phyloP scores from a whole-genome alignment of 2,329 filamentous ascomycete species.

The Colletotrichum graminicola region DNA sequence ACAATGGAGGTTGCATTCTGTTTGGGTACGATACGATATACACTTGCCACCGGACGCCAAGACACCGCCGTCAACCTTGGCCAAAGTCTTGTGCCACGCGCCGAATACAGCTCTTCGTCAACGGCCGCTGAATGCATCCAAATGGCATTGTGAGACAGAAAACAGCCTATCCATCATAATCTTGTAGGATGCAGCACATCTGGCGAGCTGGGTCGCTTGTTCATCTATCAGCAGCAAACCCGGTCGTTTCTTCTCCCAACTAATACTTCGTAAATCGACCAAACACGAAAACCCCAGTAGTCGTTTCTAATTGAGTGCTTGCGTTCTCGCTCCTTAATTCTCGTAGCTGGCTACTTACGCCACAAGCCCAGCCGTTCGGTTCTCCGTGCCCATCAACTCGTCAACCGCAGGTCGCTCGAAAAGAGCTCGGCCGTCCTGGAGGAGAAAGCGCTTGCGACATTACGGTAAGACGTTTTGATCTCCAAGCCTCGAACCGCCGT shows the following conservation, averaged over 20 bases:
- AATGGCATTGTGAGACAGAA: neutral
- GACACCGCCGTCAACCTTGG: constrained; percentile 30
- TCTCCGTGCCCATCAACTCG: neutral
- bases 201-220: neutral
- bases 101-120: constrained; percentile 13
- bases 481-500: neutral
- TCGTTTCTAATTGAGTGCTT: neutral
- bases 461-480: neutral
- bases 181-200: neutral
- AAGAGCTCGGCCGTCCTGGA: neutral
- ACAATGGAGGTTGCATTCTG: no score
- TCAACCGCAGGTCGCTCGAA: neutral
- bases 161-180: neutral
- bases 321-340: neutral
- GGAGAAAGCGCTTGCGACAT: neutral
- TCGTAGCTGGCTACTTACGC: neutral
- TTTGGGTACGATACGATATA: neutral
- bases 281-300: no score
- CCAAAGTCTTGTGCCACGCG: constrained; percentile 8
- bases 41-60: constrained; percentile 30
- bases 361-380: neutral
- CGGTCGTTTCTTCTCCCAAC: fast-evolving
- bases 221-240: neutral
- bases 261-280: neutral
- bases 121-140: constrained; percentile 31